Conservation (phyloP, 2,329 filamentous ascomycete species). For the Neocatenulostroma microsporum region DNA sequence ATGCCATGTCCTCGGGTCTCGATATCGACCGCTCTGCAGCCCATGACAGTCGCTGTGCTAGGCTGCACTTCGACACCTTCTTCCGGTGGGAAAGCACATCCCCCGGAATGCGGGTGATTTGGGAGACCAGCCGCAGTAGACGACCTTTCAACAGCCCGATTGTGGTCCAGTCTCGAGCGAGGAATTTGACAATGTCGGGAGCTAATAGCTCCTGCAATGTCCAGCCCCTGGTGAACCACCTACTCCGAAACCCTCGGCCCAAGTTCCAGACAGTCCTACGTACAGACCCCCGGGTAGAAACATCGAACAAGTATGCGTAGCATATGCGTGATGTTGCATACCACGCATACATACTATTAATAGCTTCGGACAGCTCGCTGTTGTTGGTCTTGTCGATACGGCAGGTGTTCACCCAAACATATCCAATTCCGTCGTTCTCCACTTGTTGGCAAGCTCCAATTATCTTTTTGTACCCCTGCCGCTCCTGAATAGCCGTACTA, state of each 20-base stretch:
- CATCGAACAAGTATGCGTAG: constrained; percentile 12
- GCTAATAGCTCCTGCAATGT: constrained; percentile 6
- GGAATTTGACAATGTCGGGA: constrained; percentile 2
- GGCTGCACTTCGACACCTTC: neutral
- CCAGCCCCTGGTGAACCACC: neutral
- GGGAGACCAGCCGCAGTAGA: neutral
- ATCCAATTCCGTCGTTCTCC: constrained; percentile 5
- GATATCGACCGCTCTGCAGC: constrained; percentile 1
- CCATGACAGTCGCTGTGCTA: constrained; percentile 6
- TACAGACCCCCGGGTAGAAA: constrained; percentile 1
- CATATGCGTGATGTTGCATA: constrained; percentile 10
- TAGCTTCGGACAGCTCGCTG: constrained; percentile 13
- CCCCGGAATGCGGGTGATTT: neutral
- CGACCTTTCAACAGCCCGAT: neutral
- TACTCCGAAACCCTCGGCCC: neutral
- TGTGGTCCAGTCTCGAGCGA: neutral
- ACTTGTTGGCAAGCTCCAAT: constrained; percentile 6
- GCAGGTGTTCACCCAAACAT: constrained; percentile 18
- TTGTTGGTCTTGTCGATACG: constrained; percentile 18
- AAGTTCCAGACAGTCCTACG: neutral
- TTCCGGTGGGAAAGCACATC: neutral
- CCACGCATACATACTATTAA: constrained; percentile 18
- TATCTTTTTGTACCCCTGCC: constrained; percentile 6
- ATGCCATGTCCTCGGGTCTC: constrained; percentile 35
- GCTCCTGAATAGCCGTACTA: neutral